Percentiles rank a stretch among this genome's conserved stretches.
Conservation (phyloP, 1,139 yeast genomes). For the Blastobotrys petasosporus region DNA sequence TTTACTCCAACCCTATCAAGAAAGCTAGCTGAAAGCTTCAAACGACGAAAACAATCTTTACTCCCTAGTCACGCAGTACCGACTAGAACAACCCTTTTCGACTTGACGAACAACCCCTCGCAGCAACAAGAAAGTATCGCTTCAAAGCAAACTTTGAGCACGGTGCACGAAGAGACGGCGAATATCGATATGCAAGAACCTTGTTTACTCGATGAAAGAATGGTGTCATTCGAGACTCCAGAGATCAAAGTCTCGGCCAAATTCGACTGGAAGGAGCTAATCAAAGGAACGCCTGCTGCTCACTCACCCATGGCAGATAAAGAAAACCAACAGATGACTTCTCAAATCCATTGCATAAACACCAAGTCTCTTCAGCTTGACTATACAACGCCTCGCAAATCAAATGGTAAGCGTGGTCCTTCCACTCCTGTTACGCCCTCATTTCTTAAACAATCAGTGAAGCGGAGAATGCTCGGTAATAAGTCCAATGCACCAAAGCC, state of each 20-base stretch:
- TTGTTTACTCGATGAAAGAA: not conserved
- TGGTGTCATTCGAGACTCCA: slow-evolving; percentile 5
- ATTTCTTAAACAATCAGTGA: slow-evolving; percentile 10
- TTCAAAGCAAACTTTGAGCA: not conserved
- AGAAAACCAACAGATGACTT: slow-evolving; percentile 3
- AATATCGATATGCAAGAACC: not conserved
- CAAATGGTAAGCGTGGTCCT: slow-evolving; percentile 15
- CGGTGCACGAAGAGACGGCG: not conserved
- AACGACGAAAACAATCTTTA: slow-evolving; percentile 17
- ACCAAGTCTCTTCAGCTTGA: not conserved
- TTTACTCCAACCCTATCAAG: slow-evolving; percentile 23
- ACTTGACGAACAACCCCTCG: not conserved
- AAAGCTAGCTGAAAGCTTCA: slow-evolving; percentile 23
- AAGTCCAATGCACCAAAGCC: slow-evolving; percentile 1
- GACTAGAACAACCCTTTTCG: too few relatives aligned
- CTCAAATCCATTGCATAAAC: not conserved
- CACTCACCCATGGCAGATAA: not conserved
- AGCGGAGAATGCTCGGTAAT: slow-evolving; percentile 14
- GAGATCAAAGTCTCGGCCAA: slow-evolving; percentile 1
- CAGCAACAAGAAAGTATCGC: slow-evolving; percentile 1
- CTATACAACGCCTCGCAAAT: slow-evolving; percentile 4
- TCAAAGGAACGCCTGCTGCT: slow-evolving; percentile 5
- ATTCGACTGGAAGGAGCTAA: slow-evolving; percentile 4
- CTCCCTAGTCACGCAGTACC: slow-evolving; percentile 10
- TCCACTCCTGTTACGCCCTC: slow-evolving; percentile 22